Conservation (phyloP, 164 flowering plant species). For the Magnolia sinica region DNA sequence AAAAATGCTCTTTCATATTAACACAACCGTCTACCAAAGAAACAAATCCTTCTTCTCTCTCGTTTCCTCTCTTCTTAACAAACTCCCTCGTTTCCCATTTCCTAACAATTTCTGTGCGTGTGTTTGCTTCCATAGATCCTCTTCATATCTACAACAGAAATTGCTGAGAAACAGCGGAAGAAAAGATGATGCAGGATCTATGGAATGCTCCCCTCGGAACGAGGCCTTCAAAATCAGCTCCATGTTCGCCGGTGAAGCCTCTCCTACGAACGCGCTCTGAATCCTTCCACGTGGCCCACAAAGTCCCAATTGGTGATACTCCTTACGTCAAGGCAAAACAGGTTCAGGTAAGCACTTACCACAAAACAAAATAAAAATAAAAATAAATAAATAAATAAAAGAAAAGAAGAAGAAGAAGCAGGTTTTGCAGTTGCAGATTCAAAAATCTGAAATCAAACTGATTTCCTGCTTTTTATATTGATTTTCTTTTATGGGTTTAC, state of each 20-base stretch:
- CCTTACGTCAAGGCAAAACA: slow-evolving; percentile 96
- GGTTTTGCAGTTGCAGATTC: too few relatives aligned
- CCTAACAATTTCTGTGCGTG: background rate
- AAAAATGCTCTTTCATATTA: slow-evolving; percentile 15
- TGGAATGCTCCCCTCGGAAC: slow-evolving; percentile 77
- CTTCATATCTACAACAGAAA: slow-evolving; percentile 13
- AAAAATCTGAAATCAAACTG: too few relatives aligned
- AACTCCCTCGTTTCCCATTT: background rate
- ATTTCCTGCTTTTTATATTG: background rate
- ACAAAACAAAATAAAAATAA: too few relatives aligned
- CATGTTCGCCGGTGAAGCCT: slow-evolving; percentile 89
- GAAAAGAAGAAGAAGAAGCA: too few relatives aligned
- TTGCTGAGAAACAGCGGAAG: background rate
- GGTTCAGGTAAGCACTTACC: slow-evolving; percentile 58
- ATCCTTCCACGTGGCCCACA: slow-evolving; percentile 78
- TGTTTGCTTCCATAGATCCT: background rate
- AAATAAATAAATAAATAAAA: too few relatives aligned
- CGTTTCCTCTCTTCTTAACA: slow-evolving; percentile 11
- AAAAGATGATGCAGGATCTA: slow-evolving; percentile 73
- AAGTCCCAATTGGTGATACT: slow-evolving; percentile 88
- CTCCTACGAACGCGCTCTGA: slow-evolving; percentile 69
- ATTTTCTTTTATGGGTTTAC: slow-evolving; percentile 7
- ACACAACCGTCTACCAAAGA: slow-evolving; percentile 6
- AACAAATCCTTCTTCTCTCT: background rate
- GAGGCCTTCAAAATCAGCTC: slow-evolving; percentile 85